These are phyloP conservation scores for Aristolochia contorta DNA, from an alignment of 164 flowering plant species.

Conservation along the genomic window DNA sequence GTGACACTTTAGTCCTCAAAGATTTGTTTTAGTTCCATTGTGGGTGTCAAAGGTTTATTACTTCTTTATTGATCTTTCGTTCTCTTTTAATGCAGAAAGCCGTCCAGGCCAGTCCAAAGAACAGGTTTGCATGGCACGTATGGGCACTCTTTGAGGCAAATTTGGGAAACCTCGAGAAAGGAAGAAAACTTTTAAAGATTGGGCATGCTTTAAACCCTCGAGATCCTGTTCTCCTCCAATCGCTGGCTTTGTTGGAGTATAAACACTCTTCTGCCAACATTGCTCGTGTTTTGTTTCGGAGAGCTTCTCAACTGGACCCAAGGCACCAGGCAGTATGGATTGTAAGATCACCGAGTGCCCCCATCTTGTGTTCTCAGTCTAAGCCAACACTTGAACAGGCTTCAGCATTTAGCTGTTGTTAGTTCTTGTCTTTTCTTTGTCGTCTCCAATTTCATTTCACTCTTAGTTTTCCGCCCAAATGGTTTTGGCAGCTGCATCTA, in stretches of 20 bases:
- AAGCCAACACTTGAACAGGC: too few species aligned
- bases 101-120: slow-evolving; percentile 90
- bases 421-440: neutral
- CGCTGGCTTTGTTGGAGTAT: slow-evolving; percentile 87
- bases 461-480: too few species aligned
- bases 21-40: neutral
- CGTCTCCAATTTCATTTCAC: too few species aligned
- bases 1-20: slow-evolving; percentile 20
- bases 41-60: neutral
- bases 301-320: slow-evolving; percentile 82
- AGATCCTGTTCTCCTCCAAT: slow-evolving; percentile 93
- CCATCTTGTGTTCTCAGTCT: too few species aligned
- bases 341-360: slow-evolving; percentile 17
- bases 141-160: slow-evolving; percentile 92
- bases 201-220: slow-evolving; percentile 90
- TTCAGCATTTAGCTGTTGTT: neutral
- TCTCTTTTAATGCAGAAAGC: slow-evolving; percentile 46
- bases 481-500: too few species aligned
- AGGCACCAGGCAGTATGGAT: slow-evolving; percentile 91
- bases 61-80: neutral
- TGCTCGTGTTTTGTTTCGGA: slow-evolving; percentile 70
- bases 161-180: slow-evolving; percentile 49
- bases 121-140: slow-evolving; percentile 96
- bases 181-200: slow-evolving; percentile 80
- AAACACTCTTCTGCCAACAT: slow-evolving; percentile 68